Conservation (phyloP, 2,329 filamentous ascomycete genomes). For the Gliomastix tumulicola region DNA sequence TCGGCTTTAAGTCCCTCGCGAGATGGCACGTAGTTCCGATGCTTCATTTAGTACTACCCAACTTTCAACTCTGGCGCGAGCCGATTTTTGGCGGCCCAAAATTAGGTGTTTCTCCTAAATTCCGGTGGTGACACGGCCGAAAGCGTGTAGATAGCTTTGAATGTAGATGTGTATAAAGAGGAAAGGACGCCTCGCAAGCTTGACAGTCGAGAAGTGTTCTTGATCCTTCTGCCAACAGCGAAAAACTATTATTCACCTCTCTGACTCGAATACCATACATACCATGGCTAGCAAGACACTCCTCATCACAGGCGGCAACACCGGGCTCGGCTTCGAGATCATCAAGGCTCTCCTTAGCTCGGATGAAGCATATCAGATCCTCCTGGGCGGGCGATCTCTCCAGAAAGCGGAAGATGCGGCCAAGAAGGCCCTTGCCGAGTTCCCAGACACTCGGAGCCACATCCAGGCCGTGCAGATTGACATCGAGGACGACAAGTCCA, state of each 20-base stretch:
- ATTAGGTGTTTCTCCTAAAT: too few species aligned
- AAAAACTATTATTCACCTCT: neutral
- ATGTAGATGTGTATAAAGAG: too few species aligned
- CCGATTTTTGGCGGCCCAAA: too few species aligned
- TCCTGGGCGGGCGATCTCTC: conserved; percentile 42
- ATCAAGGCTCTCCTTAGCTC: conserved; percentile 42
- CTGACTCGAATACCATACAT: neutral
- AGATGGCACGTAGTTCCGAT: too few species aligned
- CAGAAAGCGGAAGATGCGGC: conserved; percentile 41
- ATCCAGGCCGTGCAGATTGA: conserved; percentile 27
- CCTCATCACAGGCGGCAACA: conserved; percentile 52
- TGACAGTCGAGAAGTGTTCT: too few species aligned
- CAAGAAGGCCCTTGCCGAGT: conserved; percentile 26
- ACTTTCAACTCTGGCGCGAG: too few species aligned
- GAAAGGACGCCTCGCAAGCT: too few species aligned
- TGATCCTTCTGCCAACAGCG: too few species aligned
- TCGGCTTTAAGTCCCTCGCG: too few species aligned
- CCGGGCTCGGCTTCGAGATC: conserved; percentile 47
- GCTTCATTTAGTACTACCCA: too few species aligned
- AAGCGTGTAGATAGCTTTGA: too few species aligned
- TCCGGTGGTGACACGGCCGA: too few species aligned
- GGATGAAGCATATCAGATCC: conserved; percentile 35
- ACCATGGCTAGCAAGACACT: conserved; percentile 16
- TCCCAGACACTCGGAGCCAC: conserved; percentile 26
- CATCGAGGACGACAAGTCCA: conserved; percentile 20